Evolutionary conservation across 2,329 filamentous ascomycete species (phyloP).

Genomic region (Alternaria gansuensis): DNA sequence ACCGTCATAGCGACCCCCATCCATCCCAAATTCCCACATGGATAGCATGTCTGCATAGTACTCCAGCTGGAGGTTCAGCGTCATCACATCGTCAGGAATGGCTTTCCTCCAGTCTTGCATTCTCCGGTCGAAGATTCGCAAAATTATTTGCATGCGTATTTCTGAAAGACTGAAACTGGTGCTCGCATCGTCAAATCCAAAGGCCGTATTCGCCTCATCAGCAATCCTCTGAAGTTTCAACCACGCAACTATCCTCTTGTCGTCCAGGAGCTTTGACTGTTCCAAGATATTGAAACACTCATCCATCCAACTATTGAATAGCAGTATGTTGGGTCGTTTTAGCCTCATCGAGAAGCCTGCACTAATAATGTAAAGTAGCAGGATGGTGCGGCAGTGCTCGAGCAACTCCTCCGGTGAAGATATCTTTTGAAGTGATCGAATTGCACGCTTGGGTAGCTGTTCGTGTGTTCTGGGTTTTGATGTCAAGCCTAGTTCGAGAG

Average conservation of each 20-base stretch:
- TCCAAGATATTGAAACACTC: slow-evolving; percentile 45
- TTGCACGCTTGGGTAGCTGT: slow-evolving; percentile 48
- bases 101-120: slow-evolving; percentile 51
- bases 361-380: slow-evolving; percentile 45
- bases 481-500: slow-evolving; percentile 49
- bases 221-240: slow-evolving; percentile 49
- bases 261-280: slow-evolving; percentile 45
- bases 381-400: slow-evolving; percentile 48
- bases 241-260: slow-evolving; percentile 43
- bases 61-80: slow-evolving; percentile 39
- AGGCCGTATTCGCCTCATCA: slow-evolving; percentile 50
- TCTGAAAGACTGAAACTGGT: slow-evolving; percentile 51
- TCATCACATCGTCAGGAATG: slow-evolving; percentile 45
- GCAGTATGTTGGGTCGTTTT: slow-evolving; percentile 46
- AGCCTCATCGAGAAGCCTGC: slow-evolving; percentile 48
- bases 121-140: slow-evolving; percentile 48
- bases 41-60: slow-evolving; percentile 47
- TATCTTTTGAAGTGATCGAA: slow-evolving; percentile 45
- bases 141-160: slow-evolving; percentile 47
- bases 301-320: slow-evolving; percentile 52
- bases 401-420: slow-evolving; percentile 48
- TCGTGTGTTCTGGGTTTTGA: slow-evolving; percentile 51
- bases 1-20: slow-evolving; percentile 47
- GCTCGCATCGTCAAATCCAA: slow-evolving; percentile 51
- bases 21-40: slow-evolving; percentile 53